Evolutionary conservation across 768 basidiomycete species (phyloP).

Genomic region (Ramaria rubella): DNA sequence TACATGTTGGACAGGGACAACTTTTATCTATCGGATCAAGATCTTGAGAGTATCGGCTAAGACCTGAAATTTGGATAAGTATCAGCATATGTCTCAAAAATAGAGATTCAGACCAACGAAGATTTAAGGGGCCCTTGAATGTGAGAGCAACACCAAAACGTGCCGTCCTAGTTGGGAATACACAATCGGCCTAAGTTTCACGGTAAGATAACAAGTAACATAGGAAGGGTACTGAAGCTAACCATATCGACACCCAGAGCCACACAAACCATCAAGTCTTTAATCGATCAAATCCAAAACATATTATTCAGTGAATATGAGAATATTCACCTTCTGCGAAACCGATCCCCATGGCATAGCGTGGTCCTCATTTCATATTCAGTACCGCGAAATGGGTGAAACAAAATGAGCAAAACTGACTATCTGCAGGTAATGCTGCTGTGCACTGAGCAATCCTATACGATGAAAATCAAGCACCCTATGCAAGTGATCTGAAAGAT

Average conservation of each 20-base stretch:
- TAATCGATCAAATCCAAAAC: background rate
- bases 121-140: slow-evolving; percentile 72
- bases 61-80: slow-evolving; percentile 33
- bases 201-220: background rate
- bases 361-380: slow-evolving; percentile 51
- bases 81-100: background rate
- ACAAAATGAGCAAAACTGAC: slow-evolving; percentile 36
- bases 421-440: slow-evolving; percentile 68
- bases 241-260: slow-evolving; percentile 94
- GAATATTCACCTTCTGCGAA: slow-evolving; percentile 73
- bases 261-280: slow-evolving; percentile 84
- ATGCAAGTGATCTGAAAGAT: slow-evolving; percentile 1
- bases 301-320: background rate
- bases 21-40: slow-evolving; percentile 63
- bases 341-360: slow-evolving; percentile 90
- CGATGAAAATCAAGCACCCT: slow-evolving; percentile 24
- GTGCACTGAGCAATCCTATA: slow-evolving; percentile 72
- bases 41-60: slow-evolving; percentile 65
- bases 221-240: slow-evolving; percentile 11
- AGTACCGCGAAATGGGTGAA: background rate
- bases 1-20: slow-evolving; percentile 87
- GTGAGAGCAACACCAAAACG: slow-evolving; percentile 88
- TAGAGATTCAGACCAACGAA: slow-evolving; percentile 42
- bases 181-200: slow-evolving; percentile 70
- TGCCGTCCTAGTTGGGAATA: slow-evolving; percentile 89